Base-by-base conservation (phyloP, 352 stramenopile genomes). In the Phytophthora melonis region DNA sequence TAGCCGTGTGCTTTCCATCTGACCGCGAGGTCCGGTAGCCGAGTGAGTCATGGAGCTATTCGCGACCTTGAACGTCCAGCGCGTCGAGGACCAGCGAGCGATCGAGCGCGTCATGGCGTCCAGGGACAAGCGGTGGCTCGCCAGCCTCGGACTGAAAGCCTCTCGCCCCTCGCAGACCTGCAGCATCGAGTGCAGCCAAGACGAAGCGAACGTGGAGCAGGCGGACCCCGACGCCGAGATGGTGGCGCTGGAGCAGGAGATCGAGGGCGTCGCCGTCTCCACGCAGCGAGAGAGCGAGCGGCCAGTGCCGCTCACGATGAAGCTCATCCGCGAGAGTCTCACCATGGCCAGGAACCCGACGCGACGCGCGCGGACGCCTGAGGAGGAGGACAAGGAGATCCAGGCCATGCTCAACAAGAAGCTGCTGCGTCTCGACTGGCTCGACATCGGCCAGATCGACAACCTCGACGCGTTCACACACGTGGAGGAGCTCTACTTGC, bases 401-500 rank as follows among this genome's bases (percentile, higher is more conserved):
- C 59, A 77, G 8, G 45, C 56, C 7, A 66, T 95, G 53, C 66
- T 94, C 34, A 50, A 66, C 19, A 87, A 88, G 60, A 91, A 88
- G 72, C 66, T 81, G 30, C 60, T 95, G 45, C 80, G 88, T 4
- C 50, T 95, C 5, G 88, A 95, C 77, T 93, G 85, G 88, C 78
- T 92, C 34, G 84, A 83, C 60, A 81, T 95, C 27, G 77, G 81
- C 32, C 77, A 80, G 56, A 92, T 95, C 41, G 88, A 95, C 59
- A 93, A 95, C 52, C 58, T 95, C 4, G 86, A 95, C 30, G 86
- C 79, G 53, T 93, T 93, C 56, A 90, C 82, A 32, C 86, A 93
- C 53, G 70, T 95, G 34, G 75, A 91, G 49, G 86, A 93, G 64
- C 61, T 95, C 30, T 93, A 93, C 62, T 76, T 95, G 3, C 88